These are phyloP conservation scores for Ganoderma lucidum DNA, from an alignment of 1,284 basidiomycete genomes.

Conservation along the genomic window DNA sequence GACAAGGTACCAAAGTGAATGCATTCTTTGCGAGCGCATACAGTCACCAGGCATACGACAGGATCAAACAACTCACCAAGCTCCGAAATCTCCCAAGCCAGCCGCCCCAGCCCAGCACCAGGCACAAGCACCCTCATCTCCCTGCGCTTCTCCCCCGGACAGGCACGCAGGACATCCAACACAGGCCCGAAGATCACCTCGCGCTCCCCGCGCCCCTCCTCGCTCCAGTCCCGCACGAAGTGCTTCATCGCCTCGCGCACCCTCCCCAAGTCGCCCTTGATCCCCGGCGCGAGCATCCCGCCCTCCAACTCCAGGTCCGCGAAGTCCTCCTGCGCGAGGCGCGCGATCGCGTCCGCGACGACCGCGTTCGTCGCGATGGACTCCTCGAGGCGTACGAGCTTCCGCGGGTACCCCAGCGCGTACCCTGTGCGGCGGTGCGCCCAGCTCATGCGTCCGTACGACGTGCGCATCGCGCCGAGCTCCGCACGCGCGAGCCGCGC, in stretches of 20 bases:
- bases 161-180: slow-evolving; percentile 50
- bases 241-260: slow-evolving; percentile 69
- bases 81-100: slow-evolving; percentile 72
- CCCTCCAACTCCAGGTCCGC: not conserved
- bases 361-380: slow-evolving; percentile 54
- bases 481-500: slow-evolving; percentile 33
- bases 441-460: slow-evolving; percentile 37
- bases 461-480: slow-evolving; percentile 36
- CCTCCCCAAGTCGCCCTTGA: slow-evolving; percentile 51
- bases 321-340: slow-evolving; percentile 45
- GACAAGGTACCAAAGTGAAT: not conserved
- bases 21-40: not conserved
- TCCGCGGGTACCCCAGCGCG: slow-evolving; percentile 60
- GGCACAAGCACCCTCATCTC: slow-evolving; percentile 62
- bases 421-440: slow-evolving; percentile 54
- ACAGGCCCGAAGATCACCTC: slow-evolving; percentile 62
- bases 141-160: slow-evolving; percentile 39
- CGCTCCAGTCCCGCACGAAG: slow-evolving; percentile 73
- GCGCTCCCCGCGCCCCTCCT: slow-evolving; percentile 60
- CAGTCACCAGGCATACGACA: not conserved
- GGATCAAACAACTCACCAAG: slow-evolving; percentile 50
- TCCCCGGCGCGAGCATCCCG: slow-evolving; percentile 31
- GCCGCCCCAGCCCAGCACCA: slow-evolving; percentile 66
- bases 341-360: slow-evolving; percentile 56
- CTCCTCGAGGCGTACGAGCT: slow-evolving; percentile 55